Percentiles rank a stretch among this genome's conserved stretches.
These are phyloP conservation scores for Colletotrichum coccodes DNA, from an alignment of 2,329 filamentous ascomycete genomes.

Conservation along the genomic window DNA sequence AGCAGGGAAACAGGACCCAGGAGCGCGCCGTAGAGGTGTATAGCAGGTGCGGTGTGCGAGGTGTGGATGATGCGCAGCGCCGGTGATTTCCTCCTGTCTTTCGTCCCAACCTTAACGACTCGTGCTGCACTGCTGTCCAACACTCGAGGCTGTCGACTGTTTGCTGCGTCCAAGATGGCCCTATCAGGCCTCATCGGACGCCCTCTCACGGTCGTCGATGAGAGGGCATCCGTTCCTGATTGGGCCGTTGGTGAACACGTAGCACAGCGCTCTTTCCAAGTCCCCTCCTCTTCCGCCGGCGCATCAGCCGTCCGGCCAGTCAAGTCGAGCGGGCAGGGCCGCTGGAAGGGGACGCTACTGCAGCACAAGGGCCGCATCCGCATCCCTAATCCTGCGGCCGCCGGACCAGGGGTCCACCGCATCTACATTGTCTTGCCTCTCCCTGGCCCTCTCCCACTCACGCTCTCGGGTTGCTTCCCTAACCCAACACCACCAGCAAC, in stretches of 20 bases:
- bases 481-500: conserved; percentile 14
- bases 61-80: conserved; percentile 11
- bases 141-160: conserved; percentile 38
- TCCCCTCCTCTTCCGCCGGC: conserved; percentile 4
- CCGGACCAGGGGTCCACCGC: conserved; percentile 12
- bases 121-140: conserved; percentile 36
- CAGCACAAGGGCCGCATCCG: conserved; percentile 30
- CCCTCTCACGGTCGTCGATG: conserved; percentile 18
- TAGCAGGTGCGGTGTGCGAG: conserved; percentile 14
- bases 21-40: background rate
- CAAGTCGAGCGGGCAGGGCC: conserved; percentile 19
- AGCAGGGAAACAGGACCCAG: background rate
- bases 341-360: conserved; percentile 28
- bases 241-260: conserved; percentile 26
- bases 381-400: conserved; percentile 28
- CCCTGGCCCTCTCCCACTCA: background rate
- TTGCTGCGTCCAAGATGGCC: conserved; percentile 39
- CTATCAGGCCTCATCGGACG: conserved; percentile 38
- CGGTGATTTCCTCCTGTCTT: conserved; percentile 11
- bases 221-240: conserved; percentile 12
- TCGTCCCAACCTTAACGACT: conserved; percentile 29
- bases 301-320: conserved; percentile 18
- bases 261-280: conserved; percentile 6
- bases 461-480: conserved; percentile 13
- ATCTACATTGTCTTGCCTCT: conserved; percentile 17